Evolutionary conservation across 192 early-diverging fungal genomes (phyloP).

Genomic region (Linnemannia schmuckeri): DNA sequence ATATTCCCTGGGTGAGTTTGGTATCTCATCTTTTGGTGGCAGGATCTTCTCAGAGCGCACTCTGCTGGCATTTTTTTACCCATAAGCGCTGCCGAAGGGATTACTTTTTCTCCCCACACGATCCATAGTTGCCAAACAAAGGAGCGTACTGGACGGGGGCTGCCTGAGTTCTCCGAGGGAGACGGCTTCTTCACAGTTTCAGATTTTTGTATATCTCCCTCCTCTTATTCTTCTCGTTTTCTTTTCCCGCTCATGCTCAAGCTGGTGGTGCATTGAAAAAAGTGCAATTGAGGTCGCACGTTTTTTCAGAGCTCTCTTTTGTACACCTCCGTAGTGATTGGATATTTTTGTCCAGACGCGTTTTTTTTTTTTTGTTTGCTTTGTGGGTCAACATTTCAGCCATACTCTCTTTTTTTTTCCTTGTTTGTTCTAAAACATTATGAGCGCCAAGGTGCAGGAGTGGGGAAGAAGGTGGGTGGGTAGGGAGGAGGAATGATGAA

Average conservation of each 20-base stretch:
- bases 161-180: too few relatives aligned
- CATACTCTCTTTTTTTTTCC: neutral
- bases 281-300: neutral
- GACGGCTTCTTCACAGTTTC: neutral
- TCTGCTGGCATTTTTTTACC: too few relatives aligned
- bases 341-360: neutral
- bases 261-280: too few relatives aligned
- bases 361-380: neutral
- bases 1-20: too few relatives aligned
- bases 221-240: neutral
- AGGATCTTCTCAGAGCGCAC: too few relatives aligned
- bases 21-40: too few relatives aligned
- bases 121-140: too few relatives aligned
- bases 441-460: neutral
- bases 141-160: too few relatives aligned
- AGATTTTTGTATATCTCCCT: neutral
- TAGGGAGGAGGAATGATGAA: neutral
- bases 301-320: neutral
- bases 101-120: too few relatives aligned
- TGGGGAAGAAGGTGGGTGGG: neutral
- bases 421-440: neutral
- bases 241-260: too few relatives aligned
- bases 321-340: neutral
- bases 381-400: neutral
- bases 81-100: too few relatives aligned